Percentiles rank a stretch among this genome's conserved stretches.
These are phyloP conservation scores for Phragmites australis DNA, from an alignment of 176 grass and related monocot genomes.

Conservation along the genomic window DNA sequence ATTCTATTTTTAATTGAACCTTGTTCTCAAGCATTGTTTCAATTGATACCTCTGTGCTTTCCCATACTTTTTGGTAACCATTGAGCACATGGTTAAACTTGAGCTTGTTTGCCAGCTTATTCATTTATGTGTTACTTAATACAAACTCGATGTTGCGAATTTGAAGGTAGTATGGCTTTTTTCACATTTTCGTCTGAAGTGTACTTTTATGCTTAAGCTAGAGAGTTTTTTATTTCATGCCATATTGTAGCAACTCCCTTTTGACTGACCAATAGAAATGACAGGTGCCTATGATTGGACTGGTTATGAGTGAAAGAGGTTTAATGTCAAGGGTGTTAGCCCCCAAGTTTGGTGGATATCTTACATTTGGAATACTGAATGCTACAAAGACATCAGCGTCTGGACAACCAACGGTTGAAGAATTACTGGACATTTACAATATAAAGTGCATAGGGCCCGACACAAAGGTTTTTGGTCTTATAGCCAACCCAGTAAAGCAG, in stretches of 20 bases:
- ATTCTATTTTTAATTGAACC: background rate
- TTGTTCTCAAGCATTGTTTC: constrained; percentile 5
- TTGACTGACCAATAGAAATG: constrained; percentile 58
- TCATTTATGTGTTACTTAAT: constrained; percentile 9
- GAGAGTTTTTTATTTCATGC: constrained; percentile 3
- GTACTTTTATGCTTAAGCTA: constrained; percentile 22
- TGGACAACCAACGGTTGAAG: constrained; percentile 78
- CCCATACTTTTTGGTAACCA: constrained; percentile 2
- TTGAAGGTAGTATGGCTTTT: background rate
- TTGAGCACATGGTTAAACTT: background rate
- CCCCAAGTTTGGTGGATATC: constrained; percentile 84
- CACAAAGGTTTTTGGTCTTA: constrained; percentile 80
- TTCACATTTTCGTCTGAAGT: constrained; percentile 17
- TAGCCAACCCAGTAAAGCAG: constrained; percentile 89
- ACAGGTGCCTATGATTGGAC: constrained; percentile 91
- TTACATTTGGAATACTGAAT: constrained; percentile 84
- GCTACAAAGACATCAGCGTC: constrained; percentile 69
- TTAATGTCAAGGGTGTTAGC: constrained; percentile 79
- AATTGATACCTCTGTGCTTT: background rate
- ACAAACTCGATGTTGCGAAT: constrained; percentile 11
- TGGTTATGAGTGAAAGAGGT: constrained; percentile 92
- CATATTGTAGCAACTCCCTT: constrained; percentile 24
- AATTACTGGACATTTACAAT: constrained; percentile 75
- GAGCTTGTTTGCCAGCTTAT: constrained; percentile 16
- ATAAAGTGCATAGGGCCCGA: constrained; percentile 72